Percentiles rank a stretch among this genome's conserved stretches.
These are phyloP conservation scores for Brassica balearica DNA, from an alignment of 441 rosid species.

Conservation along the genomic window DNA sequence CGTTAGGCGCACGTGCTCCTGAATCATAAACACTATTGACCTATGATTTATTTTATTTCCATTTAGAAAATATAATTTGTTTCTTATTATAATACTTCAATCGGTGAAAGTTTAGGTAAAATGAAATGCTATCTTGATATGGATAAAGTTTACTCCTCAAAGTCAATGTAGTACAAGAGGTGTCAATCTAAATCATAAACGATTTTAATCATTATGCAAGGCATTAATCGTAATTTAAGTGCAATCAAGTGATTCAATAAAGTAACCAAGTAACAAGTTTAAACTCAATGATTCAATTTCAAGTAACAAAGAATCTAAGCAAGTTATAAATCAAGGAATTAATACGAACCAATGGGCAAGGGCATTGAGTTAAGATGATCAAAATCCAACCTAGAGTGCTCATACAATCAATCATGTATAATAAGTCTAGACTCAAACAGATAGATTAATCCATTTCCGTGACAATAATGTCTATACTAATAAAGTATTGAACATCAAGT, in stretches of 20 bases:
- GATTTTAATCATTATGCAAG: not conserved
- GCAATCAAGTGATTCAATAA: not conserved
- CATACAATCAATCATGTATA: not conserved
- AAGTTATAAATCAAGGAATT: too few species aligned
- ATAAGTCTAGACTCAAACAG: not conserved
- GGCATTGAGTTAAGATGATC: not conserved
- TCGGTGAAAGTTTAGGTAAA: not conserved
- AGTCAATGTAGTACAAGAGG: not conserved
- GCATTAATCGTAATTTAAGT: too few species aligned
- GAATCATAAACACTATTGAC: conserved; percentile 12
- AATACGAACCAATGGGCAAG: too few species aligned
- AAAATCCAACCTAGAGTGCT: too few species aligned
- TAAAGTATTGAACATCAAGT: too few species aligned
- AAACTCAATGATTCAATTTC: too few species aligned
- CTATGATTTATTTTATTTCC: not conserved
- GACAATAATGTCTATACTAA: too few species aligned
- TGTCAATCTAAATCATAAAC: not conserved
- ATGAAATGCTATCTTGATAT: not conserved
- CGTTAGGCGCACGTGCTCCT: conserved; percentile 27
- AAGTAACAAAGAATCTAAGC: not conserved
- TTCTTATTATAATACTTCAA: not conserved
- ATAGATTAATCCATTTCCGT: too few species aligned
- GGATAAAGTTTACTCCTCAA: not conserved
- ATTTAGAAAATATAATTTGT: not conserved
- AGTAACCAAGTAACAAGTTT: not conserved